Evolutionary conservation across 2,329 filamentous ascomycete genomes (phyloP), one percentile per base, ranked within the genome.

Genomic region (Paraphaeosphaeria minitans): DNA sequence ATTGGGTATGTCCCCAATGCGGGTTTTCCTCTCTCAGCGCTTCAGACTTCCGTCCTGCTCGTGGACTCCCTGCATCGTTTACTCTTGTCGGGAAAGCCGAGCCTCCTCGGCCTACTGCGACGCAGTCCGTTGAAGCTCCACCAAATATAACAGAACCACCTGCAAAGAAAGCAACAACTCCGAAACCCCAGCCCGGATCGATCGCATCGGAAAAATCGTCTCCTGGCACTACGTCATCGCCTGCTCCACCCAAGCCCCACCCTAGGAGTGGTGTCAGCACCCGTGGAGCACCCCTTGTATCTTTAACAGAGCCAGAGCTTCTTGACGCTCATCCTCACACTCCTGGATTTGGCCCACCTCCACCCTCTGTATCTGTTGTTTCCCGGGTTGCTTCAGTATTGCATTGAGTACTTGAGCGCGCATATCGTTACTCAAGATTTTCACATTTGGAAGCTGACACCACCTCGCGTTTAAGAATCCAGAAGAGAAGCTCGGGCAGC

Each of bases 1-100:
- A 97, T 78, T 97, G 94, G 94, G 93, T 97, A 92, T 89, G 92
- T 92, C 83, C 70, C 21, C 61, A 67, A 58, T 77, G 70, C 61
- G 69, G 69, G 29, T 75, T 77, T 68, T 73, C 66, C 56, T 75
- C 71, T 67, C 22, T 68, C 63, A 66, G 64, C 66, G 64, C 62
- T 56, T 66, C 67, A 62, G 72, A 68, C 64, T 75, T 76, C 51
- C 52, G 57, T 55, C 69, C 58, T 59, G 63, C 51, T 55, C 69
- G 63, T 46, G 60, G 62, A 43, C 63, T 64, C 27, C 63, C 65
- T 41, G 59, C 59, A 31, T 61, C 64, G 56, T 57, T 62, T 60
- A 67, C 65, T 60, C 41, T 62, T 60, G 67, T 65, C 58, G 47
- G 50, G 21, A 66, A 67, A 52, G 61, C 66, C 39, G 59, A 62